Conservation (phyloP, 2,329 filamentous ascomycete genomes). For the Sporothrix dimorphospora region DNA sequence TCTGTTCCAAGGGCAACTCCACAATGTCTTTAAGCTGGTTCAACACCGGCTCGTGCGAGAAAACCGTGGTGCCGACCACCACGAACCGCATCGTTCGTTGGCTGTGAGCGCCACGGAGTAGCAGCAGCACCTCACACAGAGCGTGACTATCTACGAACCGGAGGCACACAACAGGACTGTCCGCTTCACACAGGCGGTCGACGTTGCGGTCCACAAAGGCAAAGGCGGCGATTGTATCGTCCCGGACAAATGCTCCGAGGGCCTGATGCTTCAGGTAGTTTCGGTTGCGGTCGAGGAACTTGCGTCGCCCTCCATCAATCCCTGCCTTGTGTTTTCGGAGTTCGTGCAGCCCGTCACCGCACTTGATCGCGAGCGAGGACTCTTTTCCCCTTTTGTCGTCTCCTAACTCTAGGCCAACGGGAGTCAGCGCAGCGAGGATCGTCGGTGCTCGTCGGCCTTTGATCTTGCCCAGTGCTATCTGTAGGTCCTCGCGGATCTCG, state of each 20-base stretch:
- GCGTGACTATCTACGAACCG: conserved; percentile 53
- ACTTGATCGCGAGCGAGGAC: conserved; percentile 48
- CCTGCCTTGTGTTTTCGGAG: conserved; percentile 40
- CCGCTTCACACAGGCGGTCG: conserved; percentile 45
- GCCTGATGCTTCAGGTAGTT: conserved; percentile 61
- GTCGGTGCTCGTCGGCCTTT: conserved; percentile 45
- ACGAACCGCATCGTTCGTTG: conserved; percentile 50
- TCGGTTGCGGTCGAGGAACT: conserved; percentile 51
- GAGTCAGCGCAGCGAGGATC: conserved; percentile 46
- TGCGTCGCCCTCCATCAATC: conserved; percentile 45
- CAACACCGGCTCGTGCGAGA: conserved; percentile 70
- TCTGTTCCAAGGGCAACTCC: conserved; percentile 58
- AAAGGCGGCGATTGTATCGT: conserved; percentile 60
- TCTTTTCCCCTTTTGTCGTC: conserved; percentile 39
- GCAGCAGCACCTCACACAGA: conserved; percentile 51
- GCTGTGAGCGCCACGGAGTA: conserved; percentile 41
- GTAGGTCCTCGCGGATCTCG: conserved; percentile 65
- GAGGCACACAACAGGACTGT: conserved; percentile 54
- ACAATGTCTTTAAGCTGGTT: conserved; percentile 58
- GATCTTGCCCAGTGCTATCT: conserved; percentile 54
- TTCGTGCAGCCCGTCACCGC: conserved; percentile 49
- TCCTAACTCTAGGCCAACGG: conserved; percentile 45
- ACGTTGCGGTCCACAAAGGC: conserved; percentile 58
- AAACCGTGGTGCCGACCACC: conserved; percentile 66
- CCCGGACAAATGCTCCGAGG: conserved; percentile 62